These are phyloP conservation scores for Lipomyces chichibuensis DNA, from an alignment of 805 yeast genomes.

Conservation along the genomic window DNA sequence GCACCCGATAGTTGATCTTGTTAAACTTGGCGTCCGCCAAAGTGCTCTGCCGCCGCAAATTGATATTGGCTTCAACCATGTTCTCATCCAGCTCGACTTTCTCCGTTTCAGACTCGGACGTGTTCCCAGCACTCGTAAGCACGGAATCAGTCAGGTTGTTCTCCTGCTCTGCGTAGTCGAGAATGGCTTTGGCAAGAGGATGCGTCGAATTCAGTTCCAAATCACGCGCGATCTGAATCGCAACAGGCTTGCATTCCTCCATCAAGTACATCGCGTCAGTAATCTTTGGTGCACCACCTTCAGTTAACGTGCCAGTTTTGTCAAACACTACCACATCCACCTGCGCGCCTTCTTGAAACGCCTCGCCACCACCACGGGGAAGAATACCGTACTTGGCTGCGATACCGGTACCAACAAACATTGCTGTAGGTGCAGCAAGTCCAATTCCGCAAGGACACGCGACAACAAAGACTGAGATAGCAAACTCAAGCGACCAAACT, in stretches of 20 bases:
- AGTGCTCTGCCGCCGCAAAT: neutral
- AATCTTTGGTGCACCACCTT: conserved; percentile 60
- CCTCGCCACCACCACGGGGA: conserved; percentile 80
- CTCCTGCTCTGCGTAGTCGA: conserved; percentile 46
- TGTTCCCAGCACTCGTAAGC: neutral
- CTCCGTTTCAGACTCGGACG: conserved; percentile 4
- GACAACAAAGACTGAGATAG: conserved; percentile 77
- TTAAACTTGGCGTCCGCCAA: neutral
- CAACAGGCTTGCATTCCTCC: conserved; percentile 38
- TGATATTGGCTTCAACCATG: conserved; percentile 1
- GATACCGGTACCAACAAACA: conserved; percentile 76
- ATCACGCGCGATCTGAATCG: conserved; percentile 58
- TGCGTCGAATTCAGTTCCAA: conserved; percentile 68
- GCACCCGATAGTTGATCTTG: conserved; percentile 16
- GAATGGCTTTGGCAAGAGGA: conserved; percentile 66
- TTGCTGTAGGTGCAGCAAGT: conserved; percentile 81
- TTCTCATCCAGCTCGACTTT: neutral
- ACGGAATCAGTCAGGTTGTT: conserved; percentile 4
- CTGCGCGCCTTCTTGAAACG: conserved; percentile 74
- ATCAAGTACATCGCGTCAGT: conserved; percentile 51
- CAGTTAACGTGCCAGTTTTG: conserved; percentile 76
- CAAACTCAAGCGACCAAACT: conserved; percentile 75
- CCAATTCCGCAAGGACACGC: conserved; percentile 90
- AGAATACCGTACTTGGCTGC: conserved; percentile 78
- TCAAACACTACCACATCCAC: conserved; percentile 71